Evolutionary conservation across 2,329 filamentous ascomycete species (phyloP), one percentile per base, ranked within the genome.

Genomic region (Didymella arachidicola): DNA sequence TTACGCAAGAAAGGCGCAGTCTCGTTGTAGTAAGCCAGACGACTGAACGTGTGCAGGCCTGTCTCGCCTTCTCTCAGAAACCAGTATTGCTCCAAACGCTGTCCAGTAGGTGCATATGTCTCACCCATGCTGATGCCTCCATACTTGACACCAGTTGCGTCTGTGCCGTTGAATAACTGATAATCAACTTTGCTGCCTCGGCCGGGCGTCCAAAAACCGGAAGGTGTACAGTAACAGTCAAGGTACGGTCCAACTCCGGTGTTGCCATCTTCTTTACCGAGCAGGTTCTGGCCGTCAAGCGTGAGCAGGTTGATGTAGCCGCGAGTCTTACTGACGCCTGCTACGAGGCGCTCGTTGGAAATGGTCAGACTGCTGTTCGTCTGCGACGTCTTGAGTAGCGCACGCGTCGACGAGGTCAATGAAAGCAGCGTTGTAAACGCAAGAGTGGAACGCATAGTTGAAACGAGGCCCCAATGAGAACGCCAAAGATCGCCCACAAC

Each of bases 1-100:
- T 85, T 86, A 12, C 85, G 79, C 48, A 87, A 72, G 59, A 84
- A 84, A 0, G 84, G 85, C 3, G 77, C 81, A 1, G 81, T 83
- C 60, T 82, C 79, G 67, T 87, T 87, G 70, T 85, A 77, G 64
- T 88, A 89, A 0, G 81, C 79, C 7, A 87, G 72, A 18, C 85
- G 80, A 62, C 81, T 85, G 72, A 88, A 88, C 0, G 81, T 83
- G 27, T 65, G 63, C 19, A 65, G 32, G 7, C 63, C 86, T 0
- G 86, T 87, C 69, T 88, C 86, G 2, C 82, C 82, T 36, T 86
- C 85, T 8, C 83, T 78, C 11, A 88, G 72, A 64, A 88, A 88
- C 83, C 84, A 88, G 71, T 87, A 88, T 66, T 87, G 85, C 64
- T 87, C 82, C 25, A 88, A 76, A 7, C 83, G 69, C 64, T 87